Conservation (phyloP, 345 rosid species). For the Acer negundo region DNA sequence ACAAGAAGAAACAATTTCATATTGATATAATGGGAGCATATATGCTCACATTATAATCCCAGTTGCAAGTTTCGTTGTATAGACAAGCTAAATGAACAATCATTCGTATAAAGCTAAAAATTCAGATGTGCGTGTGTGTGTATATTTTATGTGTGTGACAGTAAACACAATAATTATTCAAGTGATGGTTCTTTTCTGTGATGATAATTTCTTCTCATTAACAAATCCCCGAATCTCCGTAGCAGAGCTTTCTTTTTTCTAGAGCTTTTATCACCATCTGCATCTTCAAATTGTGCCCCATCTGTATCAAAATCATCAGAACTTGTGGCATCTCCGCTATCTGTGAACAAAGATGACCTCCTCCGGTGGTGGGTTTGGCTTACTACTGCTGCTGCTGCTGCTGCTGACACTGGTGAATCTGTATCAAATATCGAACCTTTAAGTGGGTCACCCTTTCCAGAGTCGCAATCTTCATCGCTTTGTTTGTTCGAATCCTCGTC, state of each 20-base stretch:
- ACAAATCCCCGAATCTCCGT: constrained; percentile 69
- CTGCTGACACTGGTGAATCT: constrained; percentile 45
- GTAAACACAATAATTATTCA: too few relatives aligned
- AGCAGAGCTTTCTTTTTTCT: constrained; percentile 77
- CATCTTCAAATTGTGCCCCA: constrained; percentile 45
- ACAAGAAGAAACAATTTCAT: background rate
- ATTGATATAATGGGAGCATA: background rate
- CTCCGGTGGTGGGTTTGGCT: constrained; percentile 35
- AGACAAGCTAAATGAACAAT: too few relatives aligned
- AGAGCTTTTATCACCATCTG: constrained; percentile 49
- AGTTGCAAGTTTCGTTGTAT: too few relatives aligned
- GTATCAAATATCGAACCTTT: constrained; percentile 78
- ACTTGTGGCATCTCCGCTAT: constrained; percentile 41
- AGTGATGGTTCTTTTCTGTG: constrained; percentile 39
- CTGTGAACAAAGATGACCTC: constrained; percentile 41
- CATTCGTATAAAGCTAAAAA: too few relatives aligned
- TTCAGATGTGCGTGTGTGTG: background rate
- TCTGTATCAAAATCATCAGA: constrained; percentile 59
- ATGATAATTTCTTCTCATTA: constrained; percentile 45
- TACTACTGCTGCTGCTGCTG: background rate
- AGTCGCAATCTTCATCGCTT: constrained; percentile 20
- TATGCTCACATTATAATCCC: background rate
- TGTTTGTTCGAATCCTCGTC: constrained; percentile 29
- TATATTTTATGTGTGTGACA: too few relatives aligned
- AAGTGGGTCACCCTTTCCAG: constrained; percentile 42